These are phyloP conservation scores for Prototheca cutis DNA, from an alignment of 163 green algal species.

Conservation along the genomic window DNA sequence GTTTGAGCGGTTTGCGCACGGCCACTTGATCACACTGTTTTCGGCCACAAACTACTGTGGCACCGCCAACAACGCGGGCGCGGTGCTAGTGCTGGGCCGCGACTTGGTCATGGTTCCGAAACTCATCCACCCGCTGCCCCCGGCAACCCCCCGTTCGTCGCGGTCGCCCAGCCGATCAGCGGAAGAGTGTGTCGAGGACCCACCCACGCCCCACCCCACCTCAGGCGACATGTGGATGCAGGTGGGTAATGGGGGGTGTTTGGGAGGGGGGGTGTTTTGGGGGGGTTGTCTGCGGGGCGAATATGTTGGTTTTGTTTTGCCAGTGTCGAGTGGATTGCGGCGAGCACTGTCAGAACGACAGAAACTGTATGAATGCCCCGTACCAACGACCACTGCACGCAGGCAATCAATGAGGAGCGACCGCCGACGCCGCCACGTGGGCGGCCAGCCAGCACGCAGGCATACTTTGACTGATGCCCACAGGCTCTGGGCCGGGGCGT, in stretches of 20 bases:
- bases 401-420: conserved; percentile 82
- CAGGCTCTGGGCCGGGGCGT: no score
- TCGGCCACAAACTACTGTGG: conserved; percentile 98
- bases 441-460: conserved; percentile 45
- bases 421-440: conserved; percentile 81
- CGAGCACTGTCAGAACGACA: not conserved
- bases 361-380: conserved; percentile 2
- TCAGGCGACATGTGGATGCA: conserved; percentile 73
- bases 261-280: not conserved
- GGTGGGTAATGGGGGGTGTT: conserved; percentile 10
- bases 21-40: conserved; percentile 90
- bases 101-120: conserved; percentile 98
- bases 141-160: conserved; percentile 55
- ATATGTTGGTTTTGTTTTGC: not conserved
- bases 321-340: not conserved
- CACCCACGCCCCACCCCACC: conserved; percentile 38
- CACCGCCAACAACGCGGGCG: conserved; percentile 93
- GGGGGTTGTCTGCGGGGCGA: not conserved
- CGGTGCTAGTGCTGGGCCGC: conserved; percentile 91
- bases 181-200: conserved; percentile 44
- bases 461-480: not conserved
- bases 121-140: conserved; percentile 95
- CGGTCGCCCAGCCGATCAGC: conserved; percentile 22
- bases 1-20: conserved; percentile 97
- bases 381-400: not conserved